phyloP scores from a whole-genome alignment of 2,329 filamentous ascomycete species.

The Cercospora zeae-maydis region DNA sequence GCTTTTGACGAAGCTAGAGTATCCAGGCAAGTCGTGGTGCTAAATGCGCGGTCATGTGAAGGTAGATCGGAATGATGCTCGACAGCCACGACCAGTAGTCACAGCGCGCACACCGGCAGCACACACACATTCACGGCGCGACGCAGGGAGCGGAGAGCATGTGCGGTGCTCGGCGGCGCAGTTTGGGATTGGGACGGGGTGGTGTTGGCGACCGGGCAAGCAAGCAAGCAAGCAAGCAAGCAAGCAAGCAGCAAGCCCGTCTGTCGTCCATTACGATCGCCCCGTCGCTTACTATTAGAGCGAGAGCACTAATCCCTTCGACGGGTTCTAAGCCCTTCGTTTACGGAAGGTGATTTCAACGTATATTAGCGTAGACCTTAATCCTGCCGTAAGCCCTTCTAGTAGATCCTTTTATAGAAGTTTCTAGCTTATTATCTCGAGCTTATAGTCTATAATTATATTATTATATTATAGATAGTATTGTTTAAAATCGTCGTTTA shows the following conservation, averaged over 20 bases:
- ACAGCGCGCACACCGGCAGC: not conserved
- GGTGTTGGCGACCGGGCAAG: conserved; percentile 23
- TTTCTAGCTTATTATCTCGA: too few relatives aligned
- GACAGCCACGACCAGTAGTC: not conserved
- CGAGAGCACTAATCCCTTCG: too few relatives aligned
- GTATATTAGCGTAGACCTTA: too few relatives aligned
- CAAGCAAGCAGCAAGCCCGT: not conserved
- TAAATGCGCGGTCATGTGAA: conserved; percentile 2
- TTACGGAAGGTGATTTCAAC: too few relatives aligned
- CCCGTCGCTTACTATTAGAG: not conserved
- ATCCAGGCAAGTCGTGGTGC: not conserved
- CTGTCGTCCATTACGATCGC: not conserved
- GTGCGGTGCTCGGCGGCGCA: not conserved
- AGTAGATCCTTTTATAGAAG: too few relatives aligned
- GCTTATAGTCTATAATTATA: too few relatives aligned
- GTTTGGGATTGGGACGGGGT: conserved; percentile 30
- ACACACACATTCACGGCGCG: not conserved
- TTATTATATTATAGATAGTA: too few relatives aligned
- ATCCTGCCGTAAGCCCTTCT: too few relatives aligned
- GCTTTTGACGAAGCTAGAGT: not conserved
- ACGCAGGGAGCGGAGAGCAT: not conserved
- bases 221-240: not conserved
- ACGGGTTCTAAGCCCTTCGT: too few relatives aligned
- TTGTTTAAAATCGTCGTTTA: too few relatives aligned
- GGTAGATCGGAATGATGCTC: not conserved